Base-by-base conservation (phyloP, 495 filamentous ascomycete genomes). In the Saxispiralis lemnorum region DNA sequence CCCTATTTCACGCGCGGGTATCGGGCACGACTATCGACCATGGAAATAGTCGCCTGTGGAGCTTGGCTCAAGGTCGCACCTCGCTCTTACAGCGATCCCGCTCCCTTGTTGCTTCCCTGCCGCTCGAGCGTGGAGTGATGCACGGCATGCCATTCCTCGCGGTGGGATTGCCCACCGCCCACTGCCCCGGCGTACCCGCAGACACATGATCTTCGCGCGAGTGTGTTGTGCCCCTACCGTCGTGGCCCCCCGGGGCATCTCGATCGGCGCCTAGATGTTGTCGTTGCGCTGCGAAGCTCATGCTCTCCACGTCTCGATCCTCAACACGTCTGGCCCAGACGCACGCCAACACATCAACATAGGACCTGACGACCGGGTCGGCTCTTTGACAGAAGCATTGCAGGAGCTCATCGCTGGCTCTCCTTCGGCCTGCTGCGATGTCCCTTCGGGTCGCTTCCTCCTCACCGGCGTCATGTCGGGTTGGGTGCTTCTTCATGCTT, bases 331-430 rank as follows among this genome's bases (percentile, higher is more conserved):
- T 89, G 83, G 85, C 69, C 72, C 75, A 66, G 70, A 81, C 68
- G 67, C 63, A 78, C 79, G 85, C 85, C 85, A 94, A 69, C 85
- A 75, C 85, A 94, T 85, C 84, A 82, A 67, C 55, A 54, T 56
- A 52, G 57, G 56, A 51, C 56, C 54, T 48, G 40, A 16, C 13
- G 31, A 7, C 40, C 16, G 40, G 24, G 40, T 43, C 17, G 31
- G 28, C 40, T 43, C 34, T 35, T 44, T 21, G 32, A 30, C 37
- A 24, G 42, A 31, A 49, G 42, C 19, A 9, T 40, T 30, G 37
- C 47, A 34, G 28, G 14, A 20, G 20, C 16, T 18, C 38, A 47
- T 38, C 14, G 31, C 21, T 34, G 43, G 20, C 32, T 35, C 16
- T 21, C 11, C 19, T 2, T 38, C 43, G 24, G 24, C 24, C 24